Percentiles rank a stretch among this genome's conserved stretches.
Conservation (phyloP, 2,329 filamentous ascomycete species). For the Helicocarpus griseus region DNA sequence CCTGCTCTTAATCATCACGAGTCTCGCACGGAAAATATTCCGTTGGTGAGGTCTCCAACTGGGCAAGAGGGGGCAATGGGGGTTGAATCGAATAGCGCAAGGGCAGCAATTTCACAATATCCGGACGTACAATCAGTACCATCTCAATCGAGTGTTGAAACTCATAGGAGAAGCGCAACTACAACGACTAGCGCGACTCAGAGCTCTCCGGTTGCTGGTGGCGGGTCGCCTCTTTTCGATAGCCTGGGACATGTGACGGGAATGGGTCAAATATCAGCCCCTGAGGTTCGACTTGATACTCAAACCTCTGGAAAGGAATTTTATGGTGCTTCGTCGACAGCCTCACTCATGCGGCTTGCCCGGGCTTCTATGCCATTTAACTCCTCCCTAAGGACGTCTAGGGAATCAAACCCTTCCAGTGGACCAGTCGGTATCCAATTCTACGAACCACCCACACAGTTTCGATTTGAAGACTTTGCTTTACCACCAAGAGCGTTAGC, state of each 20-base stretch:
- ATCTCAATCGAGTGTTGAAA: not conserved
- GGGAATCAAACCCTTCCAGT: slow-evolving; percentile 8
- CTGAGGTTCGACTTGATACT: slow-evolving; percentile 16
- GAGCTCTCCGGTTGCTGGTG: too few species aligned
- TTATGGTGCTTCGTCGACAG: slow-evolving; percentile 32
- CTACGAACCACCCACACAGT: slow-evolving; percentile 11
- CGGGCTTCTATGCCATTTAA: slow-evolving; percentile 18
- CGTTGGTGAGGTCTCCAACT: not conserved
- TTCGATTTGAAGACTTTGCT: slow-evolving; percentile 23
- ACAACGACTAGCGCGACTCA: too few species aligned
- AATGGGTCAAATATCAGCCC: slow-evolving; percentile 31
- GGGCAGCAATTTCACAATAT: not conserved
- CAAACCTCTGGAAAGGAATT: slow-evolving; percentile 22
- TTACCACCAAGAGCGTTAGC: slow-evolving; percentile 34
- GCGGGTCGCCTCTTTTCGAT: not conserved
- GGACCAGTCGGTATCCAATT: slow-evolving; percentile 7
- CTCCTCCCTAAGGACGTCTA: slow-evolving; percentile 9
- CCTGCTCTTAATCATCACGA: slow-evolving; percentile 8
- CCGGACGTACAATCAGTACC: not conserved
- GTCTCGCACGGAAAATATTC: not conserved
- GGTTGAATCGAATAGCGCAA: not conserved
- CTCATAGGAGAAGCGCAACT: not conserved
- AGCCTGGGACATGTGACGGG: slow-evolving; percentile 22
- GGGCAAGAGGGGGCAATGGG: not conserved
- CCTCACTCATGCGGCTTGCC: slow-evolving; percentile 32